Evolutionary conservation across 306 rosid species (phyloP), one percentile per base, ranked within the genome.

Genomic region (Parietaria judaica): DNA sequence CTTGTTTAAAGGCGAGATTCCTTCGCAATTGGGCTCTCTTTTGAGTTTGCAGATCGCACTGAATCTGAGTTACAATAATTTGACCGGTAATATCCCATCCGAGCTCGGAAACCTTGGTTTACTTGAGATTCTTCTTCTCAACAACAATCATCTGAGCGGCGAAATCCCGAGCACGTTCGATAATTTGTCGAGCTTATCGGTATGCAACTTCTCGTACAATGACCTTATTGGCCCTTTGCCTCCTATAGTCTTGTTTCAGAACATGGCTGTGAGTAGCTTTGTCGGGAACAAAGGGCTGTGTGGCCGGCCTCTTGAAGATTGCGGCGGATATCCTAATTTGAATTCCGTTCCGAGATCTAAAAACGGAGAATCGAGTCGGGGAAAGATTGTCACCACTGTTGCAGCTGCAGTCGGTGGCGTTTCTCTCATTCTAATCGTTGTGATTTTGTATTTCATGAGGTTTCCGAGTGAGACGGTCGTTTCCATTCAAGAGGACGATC

Each of bases 191-290:
- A 86, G 99, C 70, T 78, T 94, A 74, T 5, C 82, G 62, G 89
- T 86, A 3, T 88, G 97, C 55, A 94, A 94, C 85, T 89, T 94
- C 85, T 94, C 99, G 52, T 73, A 74, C 84, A 94, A 88, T 55
- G 77, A 88, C 76, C 94, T 94, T 68, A 71, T 83, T 3, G 99
- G 99, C 14, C 76, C 97, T 36, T 70, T 88, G 48, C 99, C 99
- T 67, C 64, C 79, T 47, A 69, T 70, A 58, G 72, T 86, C 10
- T 66, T 88, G 64, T 88, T 88, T 71, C 84, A 71, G 75, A 83
- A 56, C 76, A 88, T 88, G 99, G 79, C 58, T 36, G 3, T 61
- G 11, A 84, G 79, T 69, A 94, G 95, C 89, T 88, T 66, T 43
- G 8, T 60, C 3, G 95, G 94, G 66, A 88, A 88, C 60, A 14